Conservation (phyloP, 805 yeast genomes). For the Vanderwaltozyma polyspora region DNA sequence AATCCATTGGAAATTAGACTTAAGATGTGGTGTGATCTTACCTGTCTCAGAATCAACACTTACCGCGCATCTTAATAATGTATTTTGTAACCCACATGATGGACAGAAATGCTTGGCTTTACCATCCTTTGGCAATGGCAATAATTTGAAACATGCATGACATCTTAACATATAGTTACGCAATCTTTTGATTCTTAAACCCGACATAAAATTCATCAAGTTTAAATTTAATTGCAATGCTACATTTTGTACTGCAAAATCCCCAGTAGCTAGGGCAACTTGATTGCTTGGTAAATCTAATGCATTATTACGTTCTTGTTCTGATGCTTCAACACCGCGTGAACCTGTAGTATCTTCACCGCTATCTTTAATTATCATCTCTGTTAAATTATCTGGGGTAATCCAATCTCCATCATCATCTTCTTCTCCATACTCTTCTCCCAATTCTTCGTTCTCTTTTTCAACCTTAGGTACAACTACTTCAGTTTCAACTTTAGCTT, state of each 20-base stretch:
- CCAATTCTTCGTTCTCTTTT: conserved; percentile 9
- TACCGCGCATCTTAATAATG: conserved; percentile 82
- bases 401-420: conserved; percentile 91
- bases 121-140: conserved; percentile 69
- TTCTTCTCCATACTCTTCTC: conserved; percentile 33
- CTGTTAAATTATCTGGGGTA: conserved; percentile 71
- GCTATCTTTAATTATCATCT: conserved; percentile 56
- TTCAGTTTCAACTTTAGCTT: conserved; percentile 1
- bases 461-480: not conserved
- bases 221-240: conserved; percentile 83
- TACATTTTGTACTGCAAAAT: conserved; percentile 95
- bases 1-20: conserved; percentile 88
- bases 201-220: conserved; percentile 74
- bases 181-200: conserved; percentile 72
- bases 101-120: conserved; percentile 84
- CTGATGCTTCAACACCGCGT: conserved; percentile 28
- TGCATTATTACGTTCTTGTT: conserved; percentile 13
- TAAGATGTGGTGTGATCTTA: conserved; percentile 74
- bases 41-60: conserved; percentile 74
- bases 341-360: conserved; percentile 40
- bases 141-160: conserved; percentile 86
- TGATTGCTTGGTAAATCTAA: conserved; percentile 33
- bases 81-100: conserved; percentile 80
- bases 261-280: conserved; percentile 87
- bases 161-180: conserved; percentile 92